Conservation (phyloP, 371 early-diverging fungal genomes). For the Batkoa obscura region DNA sequence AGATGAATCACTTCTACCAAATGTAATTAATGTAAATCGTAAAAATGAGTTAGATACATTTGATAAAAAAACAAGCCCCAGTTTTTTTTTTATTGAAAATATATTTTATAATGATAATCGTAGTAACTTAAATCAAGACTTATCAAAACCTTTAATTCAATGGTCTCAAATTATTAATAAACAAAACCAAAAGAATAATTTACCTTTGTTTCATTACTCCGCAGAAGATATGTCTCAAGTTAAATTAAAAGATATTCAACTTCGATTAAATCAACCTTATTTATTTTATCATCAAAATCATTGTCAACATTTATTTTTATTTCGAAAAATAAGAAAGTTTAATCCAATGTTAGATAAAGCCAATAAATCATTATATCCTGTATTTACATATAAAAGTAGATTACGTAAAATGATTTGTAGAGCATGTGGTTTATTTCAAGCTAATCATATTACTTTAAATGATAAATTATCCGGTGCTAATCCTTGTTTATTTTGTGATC, state of each 20-base stretch:
- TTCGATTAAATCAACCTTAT: slow-evolving; percentile 38
- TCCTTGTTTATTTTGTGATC: slow-evolving; percentile 57
- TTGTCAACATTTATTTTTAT: slow-evolving; percentile 50
- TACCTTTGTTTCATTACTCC: too few species aligned
- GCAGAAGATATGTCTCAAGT: too few species aligned
- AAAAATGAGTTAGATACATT: too few species aligned
- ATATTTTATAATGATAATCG: too few species aligned
- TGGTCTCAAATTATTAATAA: too few species aligned
- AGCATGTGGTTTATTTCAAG: slow-evolving; percentile 43
- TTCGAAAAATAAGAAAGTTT: slow-evolving; percentile 26
- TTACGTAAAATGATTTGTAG: slow-evolving; percentile 31
- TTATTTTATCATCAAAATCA: slow-evolving; percentile 45
- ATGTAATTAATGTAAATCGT: too few species aligned
- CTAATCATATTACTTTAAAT: slow-evolving; percentile 39
- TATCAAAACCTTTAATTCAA: too few species aligned
- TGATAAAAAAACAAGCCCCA: too few species aligned
- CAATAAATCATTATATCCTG: slow-evolving; percentile 24
- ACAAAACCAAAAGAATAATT: too few species aligned
- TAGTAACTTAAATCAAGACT: too few species aligned
- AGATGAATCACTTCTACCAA: too few species aligned
- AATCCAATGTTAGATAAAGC: slow-evolving; percentile 18
- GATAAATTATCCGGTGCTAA: slow-evolving; percentile 47
- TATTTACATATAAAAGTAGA: slow-evolving; percentile 20
- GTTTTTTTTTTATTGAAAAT: too few species aligned
- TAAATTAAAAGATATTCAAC: slow-evolving; percentile 25